These are phyloP conservation scores for Phytopythium litorale DNA, from an alignment of 352 stramenopile genomes.

Conservation along the genomic window DNA sequence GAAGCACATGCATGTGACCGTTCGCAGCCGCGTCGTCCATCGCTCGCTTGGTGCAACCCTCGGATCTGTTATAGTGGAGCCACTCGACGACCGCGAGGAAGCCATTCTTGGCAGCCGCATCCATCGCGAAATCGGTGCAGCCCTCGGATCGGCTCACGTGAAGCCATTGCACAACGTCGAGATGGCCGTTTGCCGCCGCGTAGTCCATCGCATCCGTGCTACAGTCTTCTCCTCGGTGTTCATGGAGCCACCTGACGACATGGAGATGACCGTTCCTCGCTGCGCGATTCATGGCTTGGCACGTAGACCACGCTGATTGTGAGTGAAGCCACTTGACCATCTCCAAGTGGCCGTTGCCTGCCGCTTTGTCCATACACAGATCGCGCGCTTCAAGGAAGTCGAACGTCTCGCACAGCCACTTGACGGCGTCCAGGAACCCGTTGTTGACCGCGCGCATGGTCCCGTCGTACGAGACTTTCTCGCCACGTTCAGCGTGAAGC, in stretches of 20 bases:
- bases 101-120: conserved; percentile 22
- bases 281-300: conserved; percentile 10
- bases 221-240: conserved; percentile 28
- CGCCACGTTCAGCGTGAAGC: conserved; percentile 15
- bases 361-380: conserved; percentile 18
- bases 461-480: conserved; percentile 19
- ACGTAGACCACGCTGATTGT: conserved; percentile 10
- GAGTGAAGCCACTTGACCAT: conserved; percentile 25
- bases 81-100: conserved; percentile 13
- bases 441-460: conserved; percentile 20
- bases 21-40: conserved; percentile 25
- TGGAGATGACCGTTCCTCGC: conserved; percentile 17
- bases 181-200: conserved; percentile 22
- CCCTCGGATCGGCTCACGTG: conserved; percentile 12
- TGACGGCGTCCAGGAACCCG: not conserved
- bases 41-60: conserved; percentile 14
- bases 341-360: conserved; percentile 21
- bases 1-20: conserved; percentile 20
- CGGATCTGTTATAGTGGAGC: conserved; percentile 14
- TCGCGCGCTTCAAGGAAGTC: conserved; percentile 11
- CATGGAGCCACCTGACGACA: conserved; percentile 31
- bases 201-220: conserved; percentile 22
- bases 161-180: conserved; percentile 20
- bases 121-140: conserved; percentile 13
- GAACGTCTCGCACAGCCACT: conserved; percentile 12